Evolutionary conservation across 2,329 filamentous ascomycete genomes (phyloP), one percentile per base, ranked within the genome.

Genomic region (Arthroderma uncinatum): DNA sequence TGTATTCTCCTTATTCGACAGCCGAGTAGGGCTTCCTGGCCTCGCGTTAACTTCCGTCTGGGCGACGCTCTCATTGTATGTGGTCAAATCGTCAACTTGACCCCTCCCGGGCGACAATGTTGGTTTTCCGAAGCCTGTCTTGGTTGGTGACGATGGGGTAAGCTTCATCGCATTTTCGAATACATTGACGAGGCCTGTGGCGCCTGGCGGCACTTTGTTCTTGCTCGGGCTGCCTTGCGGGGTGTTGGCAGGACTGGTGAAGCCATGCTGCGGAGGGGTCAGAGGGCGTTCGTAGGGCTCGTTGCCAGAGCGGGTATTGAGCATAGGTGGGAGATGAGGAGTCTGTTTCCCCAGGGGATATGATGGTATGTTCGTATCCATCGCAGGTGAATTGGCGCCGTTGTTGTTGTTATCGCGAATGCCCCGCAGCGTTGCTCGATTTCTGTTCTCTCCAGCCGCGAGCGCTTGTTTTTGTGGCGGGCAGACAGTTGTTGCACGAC

Each of bases 1-100:
- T 1, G 88, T 90, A 70, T 96, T 96, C 70, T 96, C 92, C 72
- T 95, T 90, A 63, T 77, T 76, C 37, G 70, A 68, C 61, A 70
- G 70, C 54, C 74, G 70, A 19, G 73, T 73, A 42, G 74, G 75
- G 60, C 73, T 77, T 12, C 67, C 68, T n/a, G 73, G 68, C 39
- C 64, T 62, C 55, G n/a, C 48, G 16, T 16, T 21, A 25, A 59
- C 56, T 23, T 61, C 60, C 53, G 69, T 68, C 53, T 72, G 71
- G 52, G 73, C 70, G 34, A 73, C 68, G 57, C 69, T 74, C 56
- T 76, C 74, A 58, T 70, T 74, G 58, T 76, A 73, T 1, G 64
- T 62, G 37, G 59, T 62, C 48, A 62, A 61, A 39, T 72, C 70
- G n/a, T 75, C 73, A 7, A 63, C 60, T 6, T 60, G 60, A 16